Conservation (phyloP, 2,329 filamentous ascomycete genomes). For the Alternaria atra region DNA sequence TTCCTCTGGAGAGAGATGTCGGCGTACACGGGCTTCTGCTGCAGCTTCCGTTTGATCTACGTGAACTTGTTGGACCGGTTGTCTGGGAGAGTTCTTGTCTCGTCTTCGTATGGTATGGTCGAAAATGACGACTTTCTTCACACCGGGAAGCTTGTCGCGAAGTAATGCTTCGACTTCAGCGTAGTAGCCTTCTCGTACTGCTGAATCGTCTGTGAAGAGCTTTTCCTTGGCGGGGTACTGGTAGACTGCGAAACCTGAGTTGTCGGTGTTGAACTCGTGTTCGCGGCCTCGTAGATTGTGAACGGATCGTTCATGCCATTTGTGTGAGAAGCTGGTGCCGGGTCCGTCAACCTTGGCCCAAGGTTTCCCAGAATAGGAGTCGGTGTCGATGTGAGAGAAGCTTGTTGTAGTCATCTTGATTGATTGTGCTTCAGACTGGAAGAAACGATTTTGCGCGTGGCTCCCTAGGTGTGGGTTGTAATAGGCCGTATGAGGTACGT, state of each 20-base stretch:
- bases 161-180: constrained; percentile 68
- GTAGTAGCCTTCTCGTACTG: constrained; percentile 68
- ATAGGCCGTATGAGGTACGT: neutral
- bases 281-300: constrained; percentile 64
- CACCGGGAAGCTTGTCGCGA: constrained; percentile 61
- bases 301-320: constrained; percentile 59
- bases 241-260: constrained; percentile 67
- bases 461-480: neutral
- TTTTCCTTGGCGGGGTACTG: constrained; percentile 63
- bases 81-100: constrained; percentile 63
- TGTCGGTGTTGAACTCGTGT: constrained; percentile 64
- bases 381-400: constrained; percentile 70
- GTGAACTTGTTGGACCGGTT: constrained; percentile 74
- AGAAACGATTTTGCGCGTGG: neutral
- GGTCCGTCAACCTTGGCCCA: constrained; percentile 73
- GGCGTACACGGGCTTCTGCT: constrained; percentile 67
- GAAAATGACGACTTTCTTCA: constrained; percentile 73
- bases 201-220: constrained; percentile 63
- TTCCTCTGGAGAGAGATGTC: constrained; percentile 66
- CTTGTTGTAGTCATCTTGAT: constrained; percentile 64
- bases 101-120: constrained; percentile 74
- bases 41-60: constrained; percentile 75
- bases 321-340: constrained; percentile 62
- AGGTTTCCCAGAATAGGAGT: constrained; percentile 62
- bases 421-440: neutral